These are phyloP conservation scores for Ramicandelaber brevisporus DNA, from an alignment of 192 early-diverging fungal genomes.

Conservation along the genomic window DNA sequence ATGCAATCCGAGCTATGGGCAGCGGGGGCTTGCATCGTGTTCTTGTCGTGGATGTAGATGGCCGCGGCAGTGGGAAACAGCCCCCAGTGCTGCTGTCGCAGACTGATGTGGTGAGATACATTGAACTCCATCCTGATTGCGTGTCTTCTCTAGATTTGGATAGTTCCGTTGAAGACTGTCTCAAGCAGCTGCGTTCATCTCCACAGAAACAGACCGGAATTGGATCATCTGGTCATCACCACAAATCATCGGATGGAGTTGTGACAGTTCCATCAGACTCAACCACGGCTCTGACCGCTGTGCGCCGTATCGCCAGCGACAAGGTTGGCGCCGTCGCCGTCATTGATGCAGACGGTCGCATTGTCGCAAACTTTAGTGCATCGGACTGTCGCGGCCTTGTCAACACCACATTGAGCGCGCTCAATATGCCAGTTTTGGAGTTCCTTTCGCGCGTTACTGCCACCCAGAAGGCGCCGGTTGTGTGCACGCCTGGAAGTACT, in stretches of 20 bases:
- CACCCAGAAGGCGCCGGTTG: conserved; percentile 5
- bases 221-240: no score
- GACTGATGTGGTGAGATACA: conserved; percentile 27
- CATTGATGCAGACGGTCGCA: conserved; percentile 9
- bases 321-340: conserved; percentile 28
- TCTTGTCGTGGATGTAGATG: conserved; percentile 21
- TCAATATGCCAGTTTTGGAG: conserved; percentile 1
- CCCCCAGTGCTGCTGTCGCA: conserved; percentile 25
- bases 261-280: no score
- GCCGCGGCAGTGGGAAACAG: conserved; percentile 1
- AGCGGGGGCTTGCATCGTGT: conserved; percentile 27
- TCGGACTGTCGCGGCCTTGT: conserved; percentile 2
- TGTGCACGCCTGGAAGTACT: no score
- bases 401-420: neutral
- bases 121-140: conserved; percentile 11
- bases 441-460: conserved; percentile 4
- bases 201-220: no score
- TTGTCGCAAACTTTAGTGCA: conserved; percentile 3
- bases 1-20: no score
- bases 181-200: no score
- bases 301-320: conserved; percentile 18
- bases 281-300: conserved; percentile 25
- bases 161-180: no score
- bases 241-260: no score
- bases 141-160: no score